Evolutionary conservation across 1,139 yeast genomes (phyloP).

Genomic region (Candida pseudoviswanathii): DNA sequence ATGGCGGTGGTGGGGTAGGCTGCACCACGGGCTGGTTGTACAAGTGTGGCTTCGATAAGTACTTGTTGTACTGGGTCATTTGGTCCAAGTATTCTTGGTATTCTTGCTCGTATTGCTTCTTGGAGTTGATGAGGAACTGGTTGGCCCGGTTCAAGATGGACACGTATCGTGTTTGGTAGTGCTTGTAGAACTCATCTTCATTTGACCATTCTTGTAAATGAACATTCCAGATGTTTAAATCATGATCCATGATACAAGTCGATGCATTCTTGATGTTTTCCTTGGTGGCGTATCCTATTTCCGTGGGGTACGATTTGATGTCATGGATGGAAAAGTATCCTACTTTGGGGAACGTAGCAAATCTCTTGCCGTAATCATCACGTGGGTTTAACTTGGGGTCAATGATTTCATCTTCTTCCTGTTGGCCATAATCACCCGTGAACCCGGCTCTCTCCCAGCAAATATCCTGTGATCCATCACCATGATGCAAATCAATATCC

Average conservation of each 20-base stretch:
- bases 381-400: constrained; percentile 35
- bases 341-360: constrained; percentile 61
- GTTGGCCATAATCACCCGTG: constrained; percentile 51
- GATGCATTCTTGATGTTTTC: constrained; percentile 77
- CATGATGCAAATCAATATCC: constrained; percentile 87
- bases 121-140: constrained; percentile 59
- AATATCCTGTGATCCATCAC: constrained; percentile 90
- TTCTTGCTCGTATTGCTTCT: constrained; percentile 43
- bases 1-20: constrained; percentile 49
- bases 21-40: constrained; percentile 25
- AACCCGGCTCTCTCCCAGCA: constrained; percentile 81
- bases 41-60: constrained; percentile 32
- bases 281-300: constrained; percentile 72
- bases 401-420: constrained; percentile 41
- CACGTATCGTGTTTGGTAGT: constrained; percentile 65
- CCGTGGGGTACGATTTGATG: constrained; percentile 86
- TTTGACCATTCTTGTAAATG: constrained; percentile 69
- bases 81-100: constrained; percentile 34
- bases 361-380: constrained; percentile 56
- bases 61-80: constrained; percentile 31
- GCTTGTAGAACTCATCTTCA: constrained; percentile 64
- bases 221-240: constrained; percentile 80
- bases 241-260: constrained; percentile 79
- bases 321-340: constrained; percentile 88
- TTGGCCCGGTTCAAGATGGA: constrained; percentile 67